Conservation (phyloP, 2,329 filamentous ascomycete species). For the Dothistroma septosporum region DNA sequence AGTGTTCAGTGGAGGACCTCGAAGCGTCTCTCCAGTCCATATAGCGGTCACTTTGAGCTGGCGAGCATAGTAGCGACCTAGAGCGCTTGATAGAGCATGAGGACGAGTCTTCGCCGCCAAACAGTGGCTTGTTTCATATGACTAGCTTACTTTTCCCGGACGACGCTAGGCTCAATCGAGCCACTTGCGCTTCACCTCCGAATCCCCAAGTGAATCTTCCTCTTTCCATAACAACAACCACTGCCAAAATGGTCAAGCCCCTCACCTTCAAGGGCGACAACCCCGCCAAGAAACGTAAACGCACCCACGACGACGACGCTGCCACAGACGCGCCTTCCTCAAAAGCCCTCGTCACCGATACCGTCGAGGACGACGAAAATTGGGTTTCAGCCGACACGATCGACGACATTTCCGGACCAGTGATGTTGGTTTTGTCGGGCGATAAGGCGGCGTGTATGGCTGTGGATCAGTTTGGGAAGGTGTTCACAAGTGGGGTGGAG, state of each 20-base stretch:
- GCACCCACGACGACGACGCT: slow-evolving; percentile 47
- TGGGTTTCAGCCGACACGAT: slow-evolving; percentile 82
- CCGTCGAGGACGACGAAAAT: slow-evolving; percentile 67
- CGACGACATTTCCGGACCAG: slow-evolving; percentile 72
- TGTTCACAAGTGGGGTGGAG: slow-evolving; percentile 77
- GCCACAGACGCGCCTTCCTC: slow-evolving; percentile 33
- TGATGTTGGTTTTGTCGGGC: slow-evolving; percentile 77
- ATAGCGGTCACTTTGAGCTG: no score
- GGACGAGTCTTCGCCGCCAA: no score
- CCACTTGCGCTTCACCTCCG: background rate
- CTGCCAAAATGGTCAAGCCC: slow-evolving; percentile 71
- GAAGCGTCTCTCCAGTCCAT: no score
- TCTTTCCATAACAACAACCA: background rate
- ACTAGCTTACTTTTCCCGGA: background rate
- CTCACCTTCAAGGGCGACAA: slow-evolving; percentile 97
- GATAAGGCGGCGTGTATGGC: slow-evolving; percentile 70
- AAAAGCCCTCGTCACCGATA: slow-evolving; percentile 35
- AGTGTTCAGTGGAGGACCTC: no score
- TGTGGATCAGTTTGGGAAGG: slow-evolving; percentile 79
- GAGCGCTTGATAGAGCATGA: no score
- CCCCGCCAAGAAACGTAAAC: slow-evolving; percentile 73
- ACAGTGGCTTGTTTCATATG: background rate
- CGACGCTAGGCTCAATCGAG: background rate
- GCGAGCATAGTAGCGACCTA: no score
- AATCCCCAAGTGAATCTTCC: background rate